Evolutionary conservation across 106 monocot genomes (phyloP), one percentile per base, ranked within the genome.

Genomic region (Dioscorea zingiberensis): DNA sequence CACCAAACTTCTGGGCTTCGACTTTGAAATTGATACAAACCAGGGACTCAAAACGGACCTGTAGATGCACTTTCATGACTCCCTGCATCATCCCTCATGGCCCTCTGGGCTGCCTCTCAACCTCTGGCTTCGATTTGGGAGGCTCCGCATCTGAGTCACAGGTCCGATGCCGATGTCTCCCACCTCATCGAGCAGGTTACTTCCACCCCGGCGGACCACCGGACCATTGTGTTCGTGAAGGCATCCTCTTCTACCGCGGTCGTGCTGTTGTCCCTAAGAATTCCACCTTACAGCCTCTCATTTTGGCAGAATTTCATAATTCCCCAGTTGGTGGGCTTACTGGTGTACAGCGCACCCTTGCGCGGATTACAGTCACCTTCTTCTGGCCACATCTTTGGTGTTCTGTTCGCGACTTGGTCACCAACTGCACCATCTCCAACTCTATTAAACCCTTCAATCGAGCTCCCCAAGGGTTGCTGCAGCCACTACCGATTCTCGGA

Each of bases 41-140:
- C 21, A 0, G 65, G 74, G 0, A 14, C 21, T 18, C 15, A 44
- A 16, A 74, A 74, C 48, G 47, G 25, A 0, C 58, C 12, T 24
- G 66, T 48, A 7, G 57, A 74, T 48, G 38, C 66, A 49, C 67
- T 74, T 1, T 74, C 74, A 21, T 29, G 74, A 15, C 7, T 47
- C 9, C 46, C 46, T 15, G n/a, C n/a, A 2, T 12, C 27, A 46
- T 14, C 26, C 15, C 0, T 18, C 53, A 0, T 27, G 23, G 18
- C 46, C 46, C 25, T 29, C 12, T 8, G 21, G 28, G n/a, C n/a
- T n/a, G n/a, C n/a, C n/a, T n/a, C n/a, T n/a, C n/a, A n/a, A n/a
- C n/a, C n/a, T n/a, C n/a, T n/a, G n/a, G n/a, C n/a, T n/a, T n/a
- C n/a, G n/a, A n/a, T n/a, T n/a, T n/a, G n/a, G n/a, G n/a, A n/a